Evolutionary conservation across 768 basidiomycete species (phyloP).

Genomic region (Auricularia heimuer): DNA sequence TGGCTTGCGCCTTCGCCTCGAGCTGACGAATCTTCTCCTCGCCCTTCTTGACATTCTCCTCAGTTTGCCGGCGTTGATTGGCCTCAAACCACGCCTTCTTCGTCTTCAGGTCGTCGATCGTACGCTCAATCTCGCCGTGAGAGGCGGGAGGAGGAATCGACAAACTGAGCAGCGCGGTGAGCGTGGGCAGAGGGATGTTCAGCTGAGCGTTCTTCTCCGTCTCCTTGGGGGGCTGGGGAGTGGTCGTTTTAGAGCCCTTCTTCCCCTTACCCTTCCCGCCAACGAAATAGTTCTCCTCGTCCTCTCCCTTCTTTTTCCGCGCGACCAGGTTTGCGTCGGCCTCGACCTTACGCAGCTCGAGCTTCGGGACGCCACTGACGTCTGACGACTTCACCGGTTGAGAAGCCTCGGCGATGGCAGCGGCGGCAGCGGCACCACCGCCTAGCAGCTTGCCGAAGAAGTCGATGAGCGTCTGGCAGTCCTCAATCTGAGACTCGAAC

Average conservation of each 20-base stretch:
- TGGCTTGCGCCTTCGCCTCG: conserved; percentile 21
- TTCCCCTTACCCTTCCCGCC: conserved; percentile 53
- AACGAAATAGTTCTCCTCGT: conserved; percentile 72
- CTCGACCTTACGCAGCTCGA: conserved; percentile 82
- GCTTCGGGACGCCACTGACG: conserved; percentile 60
- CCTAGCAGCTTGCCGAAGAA: conserved; percentile 61
- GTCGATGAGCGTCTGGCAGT: conserved; percentile 89
- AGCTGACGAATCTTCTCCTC: conserved; percentile 62
- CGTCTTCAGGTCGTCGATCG: conserved; percentile 81
- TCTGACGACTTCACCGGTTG: conserved; percentile 21
- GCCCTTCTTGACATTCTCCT: conserved; percentile 72
- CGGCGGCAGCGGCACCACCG: conserved; percentile 18
- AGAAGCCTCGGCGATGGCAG: conserved; percentile 29
- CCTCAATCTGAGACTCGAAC: conserved; percentile 88
- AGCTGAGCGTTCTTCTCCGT: conserved; percentile 34
- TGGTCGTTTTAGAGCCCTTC: conserved; percentile 51
- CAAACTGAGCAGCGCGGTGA: conserved; percentile 76
- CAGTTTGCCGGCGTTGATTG: conserved; percentile 74
- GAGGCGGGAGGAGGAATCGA: conserved; percentile 86
- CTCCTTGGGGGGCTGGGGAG: conserved; percentile 12
- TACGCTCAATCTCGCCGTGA: conserved; percentile 63
- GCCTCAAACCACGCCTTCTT: conserved; percentile 95
- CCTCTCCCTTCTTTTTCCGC: conserved; percentile 89
- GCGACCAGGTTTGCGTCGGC: conserved; percentile 55
- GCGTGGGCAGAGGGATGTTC: conserved; percentile 75